Conservation (phyloP, 2,329 filamentous ascomycete species). For the Capronia americana region DNA sequence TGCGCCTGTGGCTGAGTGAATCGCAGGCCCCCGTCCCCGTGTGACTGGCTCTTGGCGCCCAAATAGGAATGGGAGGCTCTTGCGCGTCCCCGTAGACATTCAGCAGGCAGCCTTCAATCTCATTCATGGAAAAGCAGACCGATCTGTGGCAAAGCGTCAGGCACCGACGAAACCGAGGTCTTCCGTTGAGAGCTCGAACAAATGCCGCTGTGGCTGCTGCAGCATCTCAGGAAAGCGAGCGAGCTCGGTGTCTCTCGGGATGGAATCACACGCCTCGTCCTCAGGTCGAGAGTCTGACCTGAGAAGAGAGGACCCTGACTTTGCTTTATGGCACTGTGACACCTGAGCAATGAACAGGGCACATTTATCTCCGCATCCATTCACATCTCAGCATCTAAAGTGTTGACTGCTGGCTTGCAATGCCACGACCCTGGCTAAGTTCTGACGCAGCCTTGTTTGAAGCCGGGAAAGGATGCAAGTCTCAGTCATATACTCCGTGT, state of each 20-base stretch:
- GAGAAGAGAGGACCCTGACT: neutral
- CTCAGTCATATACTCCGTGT: neutral
- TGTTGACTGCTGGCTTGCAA: neutral
- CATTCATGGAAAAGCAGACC: neutral
- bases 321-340: neutral
- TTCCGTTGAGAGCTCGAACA: neutral
- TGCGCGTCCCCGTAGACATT: constrained; percentile 25
- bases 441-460: neutral
- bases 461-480: neutral
- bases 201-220: neutral
- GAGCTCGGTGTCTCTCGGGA: neutral
- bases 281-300: neutral
- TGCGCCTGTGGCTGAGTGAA: constrained; percentile 5
- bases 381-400: neutral
- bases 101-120: constrained; percentile 25
- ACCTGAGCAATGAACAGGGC: neutral
- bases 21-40: neutral
- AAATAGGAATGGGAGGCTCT: constrained; percentile 25
- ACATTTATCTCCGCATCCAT: neutral
- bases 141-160: neutral
- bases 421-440: neutral
- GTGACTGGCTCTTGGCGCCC: constrained; percentile 29
- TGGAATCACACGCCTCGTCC: neutral
- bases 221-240: neutral
- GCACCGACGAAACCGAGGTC: neutral